Conservation (phyloP, 257 asterid species). For the Apocynum venetum region DNA sequence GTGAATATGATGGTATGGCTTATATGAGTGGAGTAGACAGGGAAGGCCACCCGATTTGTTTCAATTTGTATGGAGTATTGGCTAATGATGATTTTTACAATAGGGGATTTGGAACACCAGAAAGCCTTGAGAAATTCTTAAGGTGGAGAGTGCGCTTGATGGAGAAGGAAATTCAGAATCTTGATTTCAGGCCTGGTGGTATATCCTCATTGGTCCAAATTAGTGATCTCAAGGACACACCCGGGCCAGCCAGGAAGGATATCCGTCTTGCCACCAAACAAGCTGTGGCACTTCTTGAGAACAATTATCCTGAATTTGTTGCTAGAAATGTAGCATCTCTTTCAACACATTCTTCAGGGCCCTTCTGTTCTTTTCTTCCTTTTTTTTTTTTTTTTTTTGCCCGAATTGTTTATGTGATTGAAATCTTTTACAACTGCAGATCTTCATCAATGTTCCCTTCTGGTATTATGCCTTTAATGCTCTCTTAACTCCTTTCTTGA, state of each 20-base stretch:
- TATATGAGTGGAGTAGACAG: conserved; percentile 45
- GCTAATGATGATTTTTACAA: conserved; percentile 38
- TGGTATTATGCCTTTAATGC: conserved; percentile 71
- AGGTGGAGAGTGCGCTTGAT: conserved; percentile 66
- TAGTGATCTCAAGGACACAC: conserved; percentile 55
- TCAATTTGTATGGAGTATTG: conserved; percentile 54
- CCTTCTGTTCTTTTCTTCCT: background rate
- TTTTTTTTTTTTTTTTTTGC: background rate
- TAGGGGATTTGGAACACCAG: conserved; percentile 44
- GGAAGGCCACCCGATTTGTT: conserved; percentile 58
- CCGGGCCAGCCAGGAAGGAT: conserved; percentile 50
- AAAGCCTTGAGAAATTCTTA: conserved; percentile 41
- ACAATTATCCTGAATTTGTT: conserved; percentile 68
- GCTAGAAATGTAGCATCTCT: conserved; percentile 40
- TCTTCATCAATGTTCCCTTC: conserved; percentile 63
- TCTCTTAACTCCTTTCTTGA: conserved; percentile 49
- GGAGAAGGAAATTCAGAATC: conserved; percentile 52
- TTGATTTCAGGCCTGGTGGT: conserved; percentile 51
- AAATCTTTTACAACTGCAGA: conserved; percentile 22
- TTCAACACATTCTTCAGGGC: background rate
- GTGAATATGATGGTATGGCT: conserved; percentile 29
- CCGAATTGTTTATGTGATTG: background rate
- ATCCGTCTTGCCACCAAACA: conserved; percentile 39
- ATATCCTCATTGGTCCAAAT: conserved; percentile 44
- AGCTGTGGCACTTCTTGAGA: conserved; percentile 49